These are phyloP conservation scores for Melastoma malabathricum DNA, from an alignment of 345 rosid species.

Conservation along the genomic window DNA sequence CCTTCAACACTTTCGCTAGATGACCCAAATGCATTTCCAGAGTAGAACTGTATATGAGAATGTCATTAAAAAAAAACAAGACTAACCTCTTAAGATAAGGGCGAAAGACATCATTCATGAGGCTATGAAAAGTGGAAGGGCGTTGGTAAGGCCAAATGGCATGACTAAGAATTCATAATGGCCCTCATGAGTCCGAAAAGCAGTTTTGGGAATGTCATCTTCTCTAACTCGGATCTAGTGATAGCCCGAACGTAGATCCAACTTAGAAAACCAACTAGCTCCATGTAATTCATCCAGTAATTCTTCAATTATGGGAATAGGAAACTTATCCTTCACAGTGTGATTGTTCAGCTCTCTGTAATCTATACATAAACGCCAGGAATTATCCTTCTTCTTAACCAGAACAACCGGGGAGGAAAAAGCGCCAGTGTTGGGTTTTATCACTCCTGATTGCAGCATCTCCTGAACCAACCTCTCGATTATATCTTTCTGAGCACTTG, in stretches of 20 bases:
- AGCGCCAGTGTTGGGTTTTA: neutral
- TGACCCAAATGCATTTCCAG: too few relatives aligned
- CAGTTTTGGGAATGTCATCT: constrained; percentile 1
- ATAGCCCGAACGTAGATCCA: constrained; percentile 3
- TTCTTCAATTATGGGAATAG: constrained; percentile 3
- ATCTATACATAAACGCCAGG: constrained; percentile 3
- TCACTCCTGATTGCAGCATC: constrained; percentile 1
- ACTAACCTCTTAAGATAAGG: neutral
- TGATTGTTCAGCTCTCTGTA: neutral
- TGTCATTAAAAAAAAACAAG: constrained; percentile 9
- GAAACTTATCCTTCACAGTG: constrained; percentile 3
- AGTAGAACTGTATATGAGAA: neutral
- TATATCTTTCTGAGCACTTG: constrained; percentile 1
- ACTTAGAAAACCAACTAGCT: constrained; percentile 1
- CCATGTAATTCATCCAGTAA: constrained; percentile 4
- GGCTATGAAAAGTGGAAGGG: constrained; percentile 6
- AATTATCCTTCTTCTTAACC: constrained; percentile 2
- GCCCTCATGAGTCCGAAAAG: constrained; percentile 7
- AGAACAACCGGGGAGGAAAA: constrained; percentile 3
- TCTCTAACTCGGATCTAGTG: constrained; percentile 3
- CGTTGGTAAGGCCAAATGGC: constrained; percentile 10
- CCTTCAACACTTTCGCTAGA: neutral
- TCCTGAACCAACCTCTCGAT: constrained; percentile 1
- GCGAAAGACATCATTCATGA: constrained; percentile 2
- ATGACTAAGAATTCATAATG: constrained; percentile 12